Evolutionary conservation across 805 yeast species (phyloP).

Genomic region (Metschnikowia lachancei): DNA sequence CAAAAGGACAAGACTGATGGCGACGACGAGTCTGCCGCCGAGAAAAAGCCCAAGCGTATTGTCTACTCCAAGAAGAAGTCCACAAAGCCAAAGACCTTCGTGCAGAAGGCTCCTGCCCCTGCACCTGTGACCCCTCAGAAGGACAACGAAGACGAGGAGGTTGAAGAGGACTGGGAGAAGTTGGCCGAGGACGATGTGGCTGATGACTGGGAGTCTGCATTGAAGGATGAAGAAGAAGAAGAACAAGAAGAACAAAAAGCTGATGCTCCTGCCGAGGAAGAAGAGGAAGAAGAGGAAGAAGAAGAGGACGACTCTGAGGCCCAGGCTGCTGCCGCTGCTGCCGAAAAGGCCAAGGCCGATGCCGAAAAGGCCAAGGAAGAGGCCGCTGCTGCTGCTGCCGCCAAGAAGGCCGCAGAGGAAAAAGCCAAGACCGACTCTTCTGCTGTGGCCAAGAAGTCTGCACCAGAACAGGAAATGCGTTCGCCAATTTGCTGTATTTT

Average conservation of each 20-base stretch:
- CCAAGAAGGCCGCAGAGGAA: constrained; percentile 10
- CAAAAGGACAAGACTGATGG: constrained; percentile 24
- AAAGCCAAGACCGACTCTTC: constrained; percentile 22
- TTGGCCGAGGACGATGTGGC: constrained; percentile 49
- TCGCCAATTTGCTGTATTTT: constrained; percentile 98
- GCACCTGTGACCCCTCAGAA: constrained; percentile 17
- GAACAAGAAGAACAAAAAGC: background rate
- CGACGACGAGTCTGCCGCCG: constrained; percentile 22
- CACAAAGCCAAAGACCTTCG: constrained; percentile 38
- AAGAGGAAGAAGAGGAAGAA: constrained; percentile 28
- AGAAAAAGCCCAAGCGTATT: constrained; percentile 58
- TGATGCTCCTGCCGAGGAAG: constrained; percentile 19
- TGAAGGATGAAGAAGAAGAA: constrained; percentile 25
- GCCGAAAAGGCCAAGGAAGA: constrained; percentile 9
- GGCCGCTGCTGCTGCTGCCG: constrained; percentile 19
- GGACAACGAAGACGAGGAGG: constrained; percentile 27
- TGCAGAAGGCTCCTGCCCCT: constrained; percentile 22
- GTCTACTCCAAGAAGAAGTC: constrained; percentile 74
- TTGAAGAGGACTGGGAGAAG: constrained; percentile 22
- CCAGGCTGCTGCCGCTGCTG: constrained; percentile 23
- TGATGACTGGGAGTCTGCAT: constrained; percentile 46
- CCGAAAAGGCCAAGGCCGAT: background rate
- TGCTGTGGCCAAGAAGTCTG: constrained; percentile 22
- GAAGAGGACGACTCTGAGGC: constrained; percentile 20
- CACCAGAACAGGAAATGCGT: constrained; percentile 63